Base-by-base conservation (phyloP, 176 grass and related monocot genomes). In the Oryza australiensis region DNA sequence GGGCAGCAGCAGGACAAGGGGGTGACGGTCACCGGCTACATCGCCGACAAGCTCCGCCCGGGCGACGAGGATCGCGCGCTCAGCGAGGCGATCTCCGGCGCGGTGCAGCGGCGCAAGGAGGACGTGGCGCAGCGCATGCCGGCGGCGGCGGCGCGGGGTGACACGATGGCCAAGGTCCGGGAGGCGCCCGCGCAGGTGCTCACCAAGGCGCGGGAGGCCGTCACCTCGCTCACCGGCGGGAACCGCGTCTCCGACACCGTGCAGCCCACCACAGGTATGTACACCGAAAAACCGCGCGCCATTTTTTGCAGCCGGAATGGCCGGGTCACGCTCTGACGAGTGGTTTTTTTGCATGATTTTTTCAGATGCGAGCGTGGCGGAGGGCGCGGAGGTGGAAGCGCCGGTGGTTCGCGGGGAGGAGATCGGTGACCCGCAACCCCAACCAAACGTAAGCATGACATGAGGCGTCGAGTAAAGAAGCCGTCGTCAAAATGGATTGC, bases 21-120 rank as follows among this genome's bases (percentile, higher is more conserved):
- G 16, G 83, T 72, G n/a, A 74, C 70, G 3, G 35, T 88, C 60
- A 88, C 75, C 26, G 90, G 79, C 28, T 95, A 84, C 57, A 67
- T 95, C 62, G 77, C 87, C 2, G 90, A 95, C 80, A 91, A 87
- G 82, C 86, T 98, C 63, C 94, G 90, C 13, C 96, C 96, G 0
- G 85, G 87, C 3, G 96, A 95, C 24, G 93, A 91, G 45, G 82
- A 98, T 33, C 75, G 87, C 34, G 83, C 82, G 2, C 87, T 98
- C 32, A 90, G 89, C 75, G 60, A 86, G 28, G 57, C 90, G 33
- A 95, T 98, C 90, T 76, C 93, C 8, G 85, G 82, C 48, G 79
- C 80, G 27, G 71, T 95, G 68, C 84, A 80, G 84, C 84, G 38
- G 48, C 92, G 82, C 51, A 91, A 93, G 82, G 84, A 88, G 59